A percentile compares a stretch with the other conserved stretches of the same genome.
Conservation (phyloP, 176 grass and related monocot species). For the Ensete glaucum region DNA sequence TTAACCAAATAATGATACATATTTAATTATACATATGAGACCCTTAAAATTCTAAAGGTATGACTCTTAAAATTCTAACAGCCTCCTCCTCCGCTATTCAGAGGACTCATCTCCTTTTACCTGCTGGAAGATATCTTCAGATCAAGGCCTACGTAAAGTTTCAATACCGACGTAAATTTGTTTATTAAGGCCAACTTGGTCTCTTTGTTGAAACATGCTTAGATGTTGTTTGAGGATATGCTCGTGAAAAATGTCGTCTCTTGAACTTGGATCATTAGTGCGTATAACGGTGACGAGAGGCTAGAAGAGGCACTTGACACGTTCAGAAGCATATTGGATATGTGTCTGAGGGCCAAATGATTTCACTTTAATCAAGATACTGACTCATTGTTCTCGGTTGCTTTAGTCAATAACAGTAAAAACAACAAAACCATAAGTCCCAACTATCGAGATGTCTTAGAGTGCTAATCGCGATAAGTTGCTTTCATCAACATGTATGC, state of each 20-base stretch:
- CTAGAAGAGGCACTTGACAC: constrained; percentile 3
- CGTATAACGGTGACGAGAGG: constrained; percentile 27
- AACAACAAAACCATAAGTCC: constrained; percentile 21
- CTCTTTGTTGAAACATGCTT: constrained; percentile 1
- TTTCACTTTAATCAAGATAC: constrained; percentile 29
- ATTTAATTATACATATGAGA: no score
- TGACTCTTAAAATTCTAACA: no score
- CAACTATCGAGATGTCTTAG: constrained; percentile 10
- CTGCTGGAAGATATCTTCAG: constrained; percentile 19
- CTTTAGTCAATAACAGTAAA: constrained; percentile 7
- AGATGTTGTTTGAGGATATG: constrained; percentile 49
- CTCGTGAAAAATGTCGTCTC: constrained; percentile 25
- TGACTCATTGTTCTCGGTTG: constrained; percentile 30
- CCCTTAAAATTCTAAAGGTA: no score
- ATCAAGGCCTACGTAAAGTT: constrained; percentile 48
- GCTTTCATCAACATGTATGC: constrained; percentile 27
- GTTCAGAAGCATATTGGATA: constrained; percentile 7
- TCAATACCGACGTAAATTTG: constrained; percentile 19
- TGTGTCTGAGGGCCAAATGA: constrained; percentile 28
- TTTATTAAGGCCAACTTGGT: constrained; percentile 44
- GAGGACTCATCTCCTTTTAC: constrained; percentile 22
- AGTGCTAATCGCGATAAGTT: no score
- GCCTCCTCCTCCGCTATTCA: constrained; percentile 12
- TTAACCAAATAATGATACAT: no score
- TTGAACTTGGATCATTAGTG: constrained; percentile 48